Base-by-base conservation (phyloP, 2,329 filamentous ascomycete genomes). In the Sphaerulina vaccinii region DNA sequence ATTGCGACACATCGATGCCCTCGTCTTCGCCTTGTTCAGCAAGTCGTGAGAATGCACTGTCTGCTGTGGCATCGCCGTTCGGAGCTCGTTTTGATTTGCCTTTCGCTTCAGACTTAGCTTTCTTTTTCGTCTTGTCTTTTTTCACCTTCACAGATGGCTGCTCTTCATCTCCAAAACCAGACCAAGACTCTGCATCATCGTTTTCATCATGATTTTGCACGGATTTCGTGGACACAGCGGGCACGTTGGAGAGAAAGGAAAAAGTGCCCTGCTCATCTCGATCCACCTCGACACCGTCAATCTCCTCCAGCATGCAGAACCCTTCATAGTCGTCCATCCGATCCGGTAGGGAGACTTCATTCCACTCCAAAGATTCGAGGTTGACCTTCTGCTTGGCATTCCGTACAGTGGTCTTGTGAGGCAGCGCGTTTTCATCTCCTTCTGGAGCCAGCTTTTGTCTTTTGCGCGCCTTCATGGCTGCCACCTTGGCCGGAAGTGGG, bases 291-390 rank as follows among this genome's bases (percentile, higher is more conserved):
- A 99, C 88, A 45, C 88, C 90, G 13, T 95, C 88, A 40, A 97
- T 86, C 64, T 97, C 91, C 65, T 99, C 90, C 1, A 99, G 74
- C 0, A 88, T 90, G 63, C 86, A 95, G 69, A 99, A 96, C 0
- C 93, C 93, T 58, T 95, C 90, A n/a, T 88, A 88, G 72, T 96
- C 89, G 39, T 92, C 84, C 62, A 91, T 77, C 66, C 87, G 84
- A 65, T 91, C 87, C 5, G 89, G 88, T 62, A 86, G 74, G 29
- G 74, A 67, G 3, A 93, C 82, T 16, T 82, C 76, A 55, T 79
- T 80, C 84, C 84, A 87, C 63, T 75, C 72, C 50, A 86, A 71
- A 33, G 69, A 52, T 24, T 60, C 56, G 35, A 59, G 51, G 33
- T 51, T 48, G 38, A 57, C 49, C 49, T 62, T 56, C 21, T 47